A percentile compares a stretch with the other conserved stretches of the same genome.
Conservation (phyloP, 768 basidiomycete species). For the Rhizopogon roseolus region DNA sequence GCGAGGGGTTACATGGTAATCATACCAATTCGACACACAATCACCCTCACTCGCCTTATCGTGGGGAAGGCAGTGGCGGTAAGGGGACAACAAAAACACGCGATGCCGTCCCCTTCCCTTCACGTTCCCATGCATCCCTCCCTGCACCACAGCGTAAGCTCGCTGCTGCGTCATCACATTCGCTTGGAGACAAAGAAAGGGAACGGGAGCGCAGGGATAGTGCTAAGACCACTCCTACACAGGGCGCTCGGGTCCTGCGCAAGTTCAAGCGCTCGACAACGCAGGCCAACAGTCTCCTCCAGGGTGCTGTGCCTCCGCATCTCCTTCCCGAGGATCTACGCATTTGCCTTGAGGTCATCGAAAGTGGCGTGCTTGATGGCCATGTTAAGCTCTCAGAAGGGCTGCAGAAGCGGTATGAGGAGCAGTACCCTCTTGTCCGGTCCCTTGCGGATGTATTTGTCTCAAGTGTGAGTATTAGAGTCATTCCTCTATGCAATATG, state of each 20-base stretch:
- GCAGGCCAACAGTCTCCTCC: constrained; percentile 38
- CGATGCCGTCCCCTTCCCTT: constrained; percentile 68
- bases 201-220: constrained; percentile 46
- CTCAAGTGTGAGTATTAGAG: constrained; percentile 61
- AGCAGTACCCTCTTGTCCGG: constrained; percentile 91
- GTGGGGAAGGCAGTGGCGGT: constrained; percentile 39
- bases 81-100: constrained; percentile 34
- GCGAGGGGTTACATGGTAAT: constrained; percentile 24
- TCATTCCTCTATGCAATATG: constrained; percentile 3
- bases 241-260: constrained; percentile 50
- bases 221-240: constrained; percentile 29
- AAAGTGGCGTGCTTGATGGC: constrained; percentile 83
- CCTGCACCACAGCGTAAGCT: constrained; percentile 60
- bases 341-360: constrained; percentile 81
- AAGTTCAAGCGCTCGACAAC: constrained; percentile 67
- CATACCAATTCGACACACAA: constrained; percentile 44
- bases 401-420: constrained; percentile 86
- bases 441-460: constrained; percentile 96
- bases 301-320: constrained; percentile 61
- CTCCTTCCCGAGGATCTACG: constrained; percentile 85
- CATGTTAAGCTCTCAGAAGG: constrained; percentile 84
- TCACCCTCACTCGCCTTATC: constrained; percentile 79
- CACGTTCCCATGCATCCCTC: constrained; percentile 74
- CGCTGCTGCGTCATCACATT: constrained; percentile 62
- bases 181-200: constrained; percentile 49